Evolutionary conservation across 2,329 filamentous ascomycete species (phyloP).

Genomic region (Cytospora piceae): DNA sequence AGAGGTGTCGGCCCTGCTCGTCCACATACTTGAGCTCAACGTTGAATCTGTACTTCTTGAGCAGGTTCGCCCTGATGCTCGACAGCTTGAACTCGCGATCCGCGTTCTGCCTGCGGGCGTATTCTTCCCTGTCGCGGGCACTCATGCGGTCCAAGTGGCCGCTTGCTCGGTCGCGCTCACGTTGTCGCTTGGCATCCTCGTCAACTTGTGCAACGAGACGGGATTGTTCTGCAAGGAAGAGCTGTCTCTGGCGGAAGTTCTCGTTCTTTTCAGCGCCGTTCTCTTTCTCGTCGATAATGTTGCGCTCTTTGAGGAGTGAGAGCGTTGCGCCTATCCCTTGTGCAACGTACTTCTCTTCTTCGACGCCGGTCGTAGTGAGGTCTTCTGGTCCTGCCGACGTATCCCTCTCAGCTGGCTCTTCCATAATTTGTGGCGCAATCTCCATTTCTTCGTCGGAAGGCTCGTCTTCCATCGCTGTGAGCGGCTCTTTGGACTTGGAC

Average conservation of each 20-base stretch:
- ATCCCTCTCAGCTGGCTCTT: constrained; percentile 52
- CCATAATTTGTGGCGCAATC: constrained; percentile 53
- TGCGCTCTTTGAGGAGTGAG: constrained; percentile 81
- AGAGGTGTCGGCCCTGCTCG: constrained; percentile 82
- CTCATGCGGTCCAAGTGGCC: constrained; percentile 88
- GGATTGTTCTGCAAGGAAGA: constrained; percentile 79
- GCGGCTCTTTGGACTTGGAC: constrained; percentile 45
- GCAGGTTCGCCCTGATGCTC: constrained; percentile 80
- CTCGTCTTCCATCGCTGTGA: constrained; percentile 48
- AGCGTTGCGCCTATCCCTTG: constrained; percentile 82
- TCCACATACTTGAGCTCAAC: constrained; percentile 91
- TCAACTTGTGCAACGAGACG: constrained; percentile 77
- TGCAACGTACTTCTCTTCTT: constrained; percentile 81
- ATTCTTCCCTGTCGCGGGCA: constrained; percentile 87
- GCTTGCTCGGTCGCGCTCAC: constrained; percentile 84
- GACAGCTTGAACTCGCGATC: constrained; percentile 85
- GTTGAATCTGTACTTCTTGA: constrained; percentile 86
- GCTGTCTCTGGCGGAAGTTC: constrained; percentile 70
- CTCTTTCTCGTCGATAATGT: constrained; percentile 70
- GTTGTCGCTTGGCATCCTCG: constrained; percentile 74
- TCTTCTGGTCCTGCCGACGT: constrained; percentile 47
- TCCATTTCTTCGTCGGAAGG: constrained; percentile 53
- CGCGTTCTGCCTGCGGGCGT: constrained; percentile 84
- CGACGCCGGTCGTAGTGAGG: constrained; percentile 72
- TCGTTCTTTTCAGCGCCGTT: constrained; percentile 64